phyloP scores from a whole-genome alignment of 108 stramenopile genomes.

The Cylindrotheca fusiformis region DNA sequence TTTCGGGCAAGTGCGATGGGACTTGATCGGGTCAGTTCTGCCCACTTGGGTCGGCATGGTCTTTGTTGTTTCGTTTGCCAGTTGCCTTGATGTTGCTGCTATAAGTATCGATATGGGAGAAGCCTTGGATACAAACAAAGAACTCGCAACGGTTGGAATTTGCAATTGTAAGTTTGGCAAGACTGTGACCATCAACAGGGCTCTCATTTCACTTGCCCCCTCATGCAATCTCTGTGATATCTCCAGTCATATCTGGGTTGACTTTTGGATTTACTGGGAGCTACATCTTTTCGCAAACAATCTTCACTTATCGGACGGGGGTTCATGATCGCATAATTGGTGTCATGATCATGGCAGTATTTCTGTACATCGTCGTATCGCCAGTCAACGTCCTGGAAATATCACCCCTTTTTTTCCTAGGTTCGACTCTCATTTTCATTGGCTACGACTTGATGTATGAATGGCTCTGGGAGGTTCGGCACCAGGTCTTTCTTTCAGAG shows the following conservation, averaged over 20 bases:
- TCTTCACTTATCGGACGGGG: conserved; percentile 94
- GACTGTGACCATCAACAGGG: not conserved
- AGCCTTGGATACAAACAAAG: conserved; percentile 89
- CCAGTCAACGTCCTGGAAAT: conserved; percentile 75
- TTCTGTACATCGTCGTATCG: conserved; percentile 67
- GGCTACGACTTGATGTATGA: conserved; percentile 90
- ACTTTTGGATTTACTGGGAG: conserved; percentile 89
- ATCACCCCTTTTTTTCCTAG: conserved; percentile 92
- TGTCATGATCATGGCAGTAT: conserved; percentile 61
- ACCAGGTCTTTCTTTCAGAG: conserved; percentile 76
- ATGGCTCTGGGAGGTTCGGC: conserved; percentile 88
- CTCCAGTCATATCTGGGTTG: conserved; percentile 70
- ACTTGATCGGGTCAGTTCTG: conserved; percentile 55
- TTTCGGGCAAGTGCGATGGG: conserved; percentile 75
- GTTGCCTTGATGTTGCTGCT: conserved; percentile 94
- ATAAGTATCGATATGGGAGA: conserved; percentile 87
- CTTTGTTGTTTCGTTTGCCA: conserved; percentile 96
- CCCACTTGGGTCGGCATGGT: conserved; percentile 94
- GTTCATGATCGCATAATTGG: conserved; percentile 77
- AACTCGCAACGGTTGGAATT: conserved; percentile 90
- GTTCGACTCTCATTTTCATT: conserved; percentile 90
- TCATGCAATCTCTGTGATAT: not conserved
- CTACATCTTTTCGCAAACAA: conserved; percentile 99
- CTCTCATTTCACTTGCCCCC: not conserved
- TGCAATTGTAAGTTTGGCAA: conserved; percentile 66